phyloP scores from a whole-genome alignment of 2,329 filamentous ascomycete species.

The Herpotrichia juniperi region DNA sequence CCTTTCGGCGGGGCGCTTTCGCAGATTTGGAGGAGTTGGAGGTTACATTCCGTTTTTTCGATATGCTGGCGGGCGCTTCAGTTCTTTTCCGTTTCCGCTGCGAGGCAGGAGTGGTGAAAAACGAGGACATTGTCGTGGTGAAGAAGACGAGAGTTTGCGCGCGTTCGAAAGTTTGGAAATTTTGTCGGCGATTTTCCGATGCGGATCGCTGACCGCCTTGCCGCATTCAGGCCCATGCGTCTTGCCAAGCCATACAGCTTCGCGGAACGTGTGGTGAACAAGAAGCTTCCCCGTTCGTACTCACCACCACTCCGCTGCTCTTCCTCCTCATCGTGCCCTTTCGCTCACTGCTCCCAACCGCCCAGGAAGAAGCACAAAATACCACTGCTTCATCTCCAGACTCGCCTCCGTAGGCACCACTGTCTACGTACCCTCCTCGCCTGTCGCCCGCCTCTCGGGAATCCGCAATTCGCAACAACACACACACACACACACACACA shows the following conservation, averaged over 20 bases:
- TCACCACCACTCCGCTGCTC: slow-evolving; percentile 8
- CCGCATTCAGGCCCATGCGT: slow-evolving; percentile 4
- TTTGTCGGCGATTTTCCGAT: slow-evolving; percentile 36
- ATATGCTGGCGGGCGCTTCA: slow-evolving; percentile 55
- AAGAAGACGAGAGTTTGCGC: slow-evolving; percentile 8
- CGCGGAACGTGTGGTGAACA: slow-evolving; percentile 18
- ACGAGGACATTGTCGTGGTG: slow-evolving; percentile 68
- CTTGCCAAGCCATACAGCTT: slow-evolving; percentile 30
- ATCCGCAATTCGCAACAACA: no score
- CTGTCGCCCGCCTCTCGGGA: slow-evolving; percentile 22
- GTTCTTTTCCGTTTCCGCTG: slow-evolving; percentile 88
- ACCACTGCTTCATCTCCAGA: neutral
- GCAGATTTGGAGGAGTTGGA: slow-evolving; percentile 51
- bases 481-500: no score
- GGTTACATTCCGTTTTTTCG: slow-evolving; percentile 65
- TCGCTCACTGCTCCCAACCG: neutral
- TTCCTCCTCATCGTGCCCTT: neutral
- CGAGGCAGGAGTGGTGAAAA: slow-evolving; percentile 87
- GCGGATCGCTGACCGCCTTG: slow-evolving; percentile 20
- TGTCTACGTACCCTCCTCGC: slow-evolving; percentile 27
- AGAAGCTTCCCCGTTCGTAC: slow-evolving; percentile 21
- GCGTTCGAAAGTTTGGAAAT: slow-evolving; percentile 21
- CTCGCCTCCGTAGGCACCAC: slow-evolving; percentile 10
- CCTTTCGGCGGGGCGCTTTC: slow-evolving; percentile 52
- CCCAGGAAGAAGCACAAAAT: neutral